phyloP scores from a whole-genome alignment of 108 stramenopile species.

The Aurantiochytrium sp. region DNA sequence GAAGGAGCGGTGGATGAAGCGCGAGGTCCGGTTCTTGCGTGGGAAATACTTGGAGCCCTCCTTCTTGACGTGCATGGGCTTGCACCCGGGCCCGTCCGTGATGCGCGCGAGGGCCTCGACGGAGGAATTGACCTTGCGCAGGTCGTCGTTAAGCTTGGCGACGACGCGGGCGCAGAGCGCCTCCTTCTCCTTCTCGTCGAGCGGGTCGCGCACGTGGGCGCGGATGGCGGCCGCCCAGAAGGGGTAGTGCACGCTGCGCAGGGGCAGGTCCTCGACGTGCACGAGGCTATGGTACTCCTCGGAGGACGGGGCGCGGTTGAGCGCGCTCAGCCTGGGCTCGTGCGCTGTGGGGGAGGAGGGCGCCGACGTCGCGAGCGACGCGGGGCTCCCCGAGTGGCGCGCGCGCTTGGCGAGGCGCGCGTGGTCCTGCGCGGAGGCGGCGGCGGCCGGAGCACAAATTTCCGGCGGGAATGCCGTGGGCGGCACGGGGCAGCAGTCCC shows the following conservation, averaged over 20 bases:
- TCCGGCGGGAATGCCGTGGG: neutral
- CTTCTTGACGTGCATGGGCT: conserved; percentile 3
- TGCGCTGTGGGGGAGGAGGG: neutral
- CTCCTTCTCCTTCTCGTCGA: neutral
- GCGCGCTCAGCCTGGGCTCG: too few species aligned
- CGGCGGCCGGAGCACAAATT: neutral
- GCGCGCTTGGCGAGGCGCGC: neutral
- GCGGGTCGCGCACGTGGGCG: neutral
- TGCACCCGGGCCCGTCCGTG: neutral
- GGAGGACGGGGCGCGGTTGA: too few species aligned
- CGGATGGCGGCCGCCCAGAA: neutral
- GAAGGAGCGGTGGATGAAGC: neutral
- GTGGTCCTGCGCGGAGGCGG: neutral
- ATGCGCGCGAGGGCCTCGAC: neutral
- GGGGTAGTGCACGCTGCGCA: neutral
- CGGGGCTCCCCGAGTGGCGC: neutral
- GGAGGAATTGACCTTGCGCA: neutral
- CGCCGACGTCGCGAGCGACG: neutral
- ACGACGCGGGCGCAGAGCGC: neutral
- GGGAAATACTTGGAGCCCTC: neutral
- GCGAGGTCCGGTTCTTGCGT: neutral
- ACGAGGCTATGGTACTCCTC: neutral
- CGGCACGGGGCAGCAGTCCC: neutral
- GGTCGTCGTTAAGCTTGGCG: neutral
- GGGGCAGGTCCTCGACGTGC: neutral